Percentiles rank a stretch among this genome's conserved stretches.
These are phyloP conservation scores for Mortierella sp. DNA, from an alignment of 371 early-diverging fungal species.

Conservation along the genomic window DNA sequence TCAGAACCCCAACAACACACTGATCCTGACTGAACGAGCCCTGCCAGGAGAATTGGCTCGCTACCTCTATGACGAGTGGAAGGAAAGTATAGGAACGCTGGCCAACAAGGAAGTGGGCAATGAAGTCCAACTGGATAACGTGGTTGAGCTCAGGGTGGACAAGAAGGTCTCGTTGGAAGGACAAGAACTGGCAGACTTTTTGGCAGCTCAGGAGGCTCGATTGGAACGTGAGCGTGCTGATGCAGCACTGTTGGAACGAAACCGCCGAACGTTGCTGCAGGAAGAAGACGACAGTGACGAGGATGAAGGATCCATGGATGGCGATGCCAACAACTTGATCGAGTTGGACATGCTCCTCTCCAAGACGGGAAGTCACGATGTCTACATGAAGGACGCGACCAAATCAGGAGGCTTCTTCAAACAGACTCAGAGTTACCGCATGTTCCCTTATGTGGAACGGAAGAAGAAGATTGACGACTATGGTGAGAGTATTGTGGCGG, in stretches of 20 bases:
- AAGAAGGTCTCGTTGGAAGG: slow-evolving; percentile 88
- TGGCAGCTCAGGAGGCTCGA: slow-evolving; percentile 68
- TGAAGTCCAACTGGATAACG: slow-evolving; percentile 36
- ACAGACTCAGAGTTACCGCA: slow-evolving; percentile 81
- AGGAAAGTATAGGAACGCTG: slow-evolving; percentile 46
- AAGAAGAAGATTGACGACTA: slow-evolving; percentile 91
- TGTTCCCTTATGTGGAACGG: slow-evolving; percentile 91
- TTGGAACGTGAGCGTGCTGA: slow-evolving; percentile 80
- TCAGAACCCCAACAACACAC: slow-evolving; percentile 62
- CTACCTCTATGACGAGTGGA: slow-evolving; percentile 79
- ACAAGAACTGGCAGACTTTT: slow-evolving; percentile 79
- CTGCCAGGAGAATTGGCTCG: slow-evolving; percentile 79
- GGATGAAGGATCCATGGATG: slow-evolving; percentile 59
- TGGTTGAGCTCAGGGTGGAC: slow-evolving; percentile 48
- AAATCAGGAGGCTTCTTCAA: slow-evolving; percentile 82
- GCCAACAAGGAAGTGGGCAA: slow-evolving; percentile 33
- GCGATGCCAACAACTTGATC: slow-evolving; percentile 14
- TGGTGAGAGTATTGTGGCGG: slow-evolving; percentile 90
- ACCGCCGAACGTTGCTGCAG: slow-evolving; percentile 73
- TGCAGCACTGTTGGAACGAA: slow-evolving; percentile 74
- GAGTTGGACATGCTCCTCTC: slow-evolving; percentile 62
- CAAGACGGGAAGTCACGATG: slow-evolving; percentile 73
- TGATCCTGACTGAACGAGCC: slow-evolving; percentile 85
- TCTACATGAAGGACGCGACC: slow-evolving; percentile 80
- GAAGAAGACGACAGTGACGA: slow-evolving; percentile 74